These are phyloP conservation scores for Taiozyma sp. DNA, from an alignment of 1,139 yeast species.

Conservation along the genomic window DNA sequence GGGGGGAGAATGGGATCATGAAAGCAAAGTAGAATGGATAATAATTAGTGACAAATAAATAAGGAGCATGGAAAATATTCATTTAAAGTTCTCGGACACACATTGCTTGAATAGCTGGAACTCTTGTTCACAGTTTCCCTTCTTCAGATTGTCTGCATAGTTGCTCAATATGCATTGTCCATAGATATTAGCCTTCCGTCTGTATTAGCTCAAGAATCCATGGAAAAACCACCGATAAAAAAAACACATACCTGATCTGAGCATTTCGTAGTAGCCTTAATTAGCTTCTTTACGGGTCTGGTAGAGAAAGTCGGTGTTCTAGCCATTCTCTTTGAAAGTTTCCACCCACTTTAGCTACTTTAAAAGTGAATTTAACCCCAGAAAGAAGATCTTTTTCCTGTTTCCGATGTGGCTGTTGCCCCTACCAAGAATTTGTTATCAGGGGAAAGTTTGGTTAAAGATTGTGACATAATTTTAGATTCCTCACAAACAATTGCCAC, in stretches of 20 bases:
- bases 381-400: neutral
- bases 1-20: neutral
- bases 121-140: conserved; percentile 55
- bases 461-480: neutral
- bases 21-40: neutral
- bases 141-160: conserved; percentile 45
- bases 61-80: conserved; percentile 1
- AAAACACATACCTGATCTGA: conserved; percentile 8
- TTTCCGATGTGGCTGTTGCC: neutral
- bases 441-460: neutral
- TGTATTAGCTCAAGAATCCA: neutral
- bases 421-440: neutral
- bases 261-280: conserved; percentile 13
- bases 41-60: neutral
- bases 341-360: neutral
- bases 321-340: conserved; percentile 4
- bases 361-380: neutral
- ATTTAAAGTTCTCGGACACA: conserved; percentile 37
- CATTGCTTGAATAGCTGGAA: conserved; percentile 54
- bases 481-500: neutral
- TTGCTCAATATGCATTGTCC: conserved; percentile 59
- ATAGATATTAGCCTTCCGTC: conserved; percentile 41
- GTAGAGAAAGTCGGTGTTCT: conserved; percentile 3
- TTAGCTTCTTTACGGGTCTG: conserved; percentile 14
- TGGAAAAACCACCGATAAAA: neutral